phyloP scores from a whole-genome alignment of 148 eudicot species.

The Drosera capensis region DNA sequence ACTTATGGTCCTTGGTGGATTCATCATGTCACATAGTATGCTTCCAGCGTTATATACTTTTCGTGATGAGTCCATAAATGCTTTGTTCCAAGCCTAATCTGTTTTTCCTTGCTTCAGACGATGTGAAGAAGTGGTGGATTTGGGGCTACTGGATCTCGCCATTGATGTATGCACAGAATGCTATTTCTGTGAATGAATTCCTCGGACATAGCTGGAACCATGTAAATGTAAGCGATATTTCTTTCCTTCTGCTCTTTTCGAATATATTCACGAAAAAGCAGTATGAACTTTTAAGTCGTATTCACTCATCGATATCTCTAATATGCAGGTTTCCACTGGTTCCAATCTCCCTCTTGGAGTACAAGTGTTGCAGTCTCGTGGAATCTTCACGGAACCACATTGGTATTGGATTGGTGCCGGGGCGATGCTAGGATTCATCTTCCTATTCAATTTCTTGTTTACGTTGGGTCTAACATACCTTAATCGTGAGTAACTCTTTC shows the following conservation, averaged over 20 bases:
- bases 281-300: not conserved
- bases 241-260: not conserved
- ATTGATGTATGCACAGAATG: conserved; percentile 60
- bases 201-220: conserved; percentile 66
- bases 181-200: conserved; percentile 73
- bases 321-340: conserved; percentile 16
- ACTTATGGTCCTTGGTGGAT: conserved; percentile 63
- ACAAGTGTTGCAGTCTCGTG: conserved; percentile 31
- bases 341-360: conserved; percentile 22
- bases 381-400: conserved; percentile 30
- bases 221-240: conserved; percentile 25
- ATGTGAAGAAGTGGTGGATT: conserved; percentile 70
- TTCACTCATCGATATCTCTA: not conserved
- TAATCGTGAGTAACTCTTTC: conserved; percentile 23
- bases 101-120: conserved; percentile 20
- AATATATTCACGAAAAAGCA: not conserved
- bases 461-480: conserved; percentile 35
- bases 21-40: conserved; percentile 60
- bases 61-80: not conserved
- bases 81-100: conserved; percentile 2
- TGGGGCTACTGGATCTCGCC: conserved; percentile 97
- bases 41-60: no score
- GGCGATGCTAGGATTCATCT: conserved; percentile 33
- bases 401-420: conserved; percentile 72
- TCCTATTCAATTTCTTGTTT: conserved; percentile 29